Evolutionary conservation across 257 asterid species (phyloP), one percentile per base, ranked within the genome.

Genomic region (Nicotiana sylvestris): DNA sequence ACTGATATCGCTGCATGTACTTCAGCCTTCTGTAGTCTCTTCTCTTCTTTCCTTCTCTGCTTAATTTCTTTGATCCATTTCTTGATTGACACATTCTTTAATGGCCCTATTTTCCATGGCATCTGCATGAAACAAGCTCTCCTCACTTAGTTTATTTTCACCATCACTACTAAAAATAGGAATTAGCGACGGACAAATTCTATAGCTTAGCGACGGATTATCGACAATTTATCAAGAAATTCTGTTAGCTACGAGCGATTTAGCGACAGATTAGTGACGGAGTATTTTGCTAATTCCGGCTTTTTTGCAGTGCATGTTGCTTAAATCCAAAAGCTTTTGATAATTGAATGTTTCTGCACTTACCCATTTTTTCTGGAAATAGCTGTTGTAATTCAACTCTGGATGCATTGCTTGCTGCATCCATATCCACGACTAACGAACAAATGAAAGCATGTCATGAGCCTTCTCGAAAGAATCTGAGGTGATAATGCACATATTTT

Each of bases 381-480:
- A 92, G 88, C 95, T 85, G 91, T 84, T 88, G 61, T 95, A 95
- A 82, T 95, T 93, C 87, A 95, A 86, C 87, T 95, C 98, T 6
- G 98, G 98, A 92, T 95, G 99, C 98, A 95, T 91, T 27, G 99
- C 99, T 90, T 95, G 99, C 82, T 95, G 99, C 99, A 95, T 95
- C 99, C 97, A 93, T 90, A 95, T 92, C 98, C 99, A 95, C 80
- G 99, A 93, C 99, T 95, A 84, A 55, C 51, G 65, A 81, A 51
- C 82, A 51, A 55, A 25, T 33, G 49, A 33, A 39, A 83, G 79
- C 10, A 58, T 37, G 81, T 17, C 51, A 49, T 32, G 35, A 60
- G n/a, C 27, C 33, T 25, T 30, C 21, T 70, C 66, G 30, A 43
- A 32, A 11, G 37, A 76, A 51, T 53, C 49, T 9, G 29, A 8